Conservation (phyloP, 768 basidiomycete genomes). For the Rhodosporidiobolus odoratus region DNA sequence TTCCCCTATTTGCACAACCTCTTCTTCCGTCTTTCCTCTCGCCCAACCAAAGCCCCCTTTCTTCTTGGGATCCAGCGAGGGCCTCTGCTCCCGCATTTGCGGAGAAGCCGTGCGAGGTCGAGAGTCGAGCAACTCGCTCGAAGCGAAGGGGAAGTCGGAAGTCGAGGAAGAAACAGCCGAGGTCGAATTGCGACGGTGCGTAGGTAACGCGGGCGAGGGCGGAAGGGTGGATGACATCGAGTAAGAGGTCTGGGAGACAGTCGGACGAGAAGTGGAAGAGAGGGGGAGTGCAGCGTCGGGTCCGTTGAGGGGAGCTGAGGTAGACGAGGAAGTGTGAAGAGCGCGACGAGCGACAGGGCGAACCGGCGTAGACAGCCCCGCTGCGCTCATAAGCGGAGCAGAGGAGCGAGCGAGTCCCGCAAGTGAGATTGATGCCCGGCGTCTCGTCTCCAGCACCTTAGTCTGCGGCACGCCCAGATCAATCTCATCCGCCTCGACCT, state of each 20-base stretch:
- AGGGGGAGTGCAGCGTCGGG: neutral
- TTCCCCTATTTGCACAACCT: neutral
- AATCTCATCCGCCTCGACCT: conserved; percentile 28
- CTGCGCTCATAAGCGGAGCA: conserved; percentile 10
- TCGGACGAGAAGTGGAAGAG: neutral
- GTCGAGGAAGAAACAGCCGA: conserved; percentile 11
- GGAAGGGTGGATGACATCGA: conserved; percentile 2
- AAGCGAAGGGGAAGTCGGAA: neutral
- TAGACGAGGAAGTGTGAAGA: conserved; percentile 10
- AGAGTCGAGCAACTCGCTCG: neutral
- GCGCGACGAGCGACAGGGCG: neutral
- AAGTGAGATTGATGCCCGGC: conserved; percentile 24
- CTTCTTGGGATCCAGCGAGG: neutral
- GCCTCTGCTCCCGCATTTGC: neutral
- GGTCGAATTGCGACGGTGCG: conserved; percentile 32
- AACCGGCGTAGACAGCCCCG: neutral
- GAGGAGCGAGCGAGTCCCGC: neutral
- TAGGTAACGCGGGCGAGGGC: neutral
- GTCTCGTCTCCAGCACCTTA: conserved; percentile 9
- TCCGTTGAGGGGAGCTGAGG: neutral
- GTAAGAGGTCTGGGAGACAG: neutral
- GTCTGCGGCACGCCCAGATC: conserved; percentile 13
- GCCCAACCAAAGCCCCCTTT: neutral
- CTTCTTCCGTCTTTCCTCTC: neutral
- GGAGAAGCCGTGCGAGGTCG: neutral